Evolutionary conservation across 2,329 filamentous ascomycete genomes (phyloP), one percentile per base, ranked within the genome.

Genomic region (Macrophomina tecta): DNA sequence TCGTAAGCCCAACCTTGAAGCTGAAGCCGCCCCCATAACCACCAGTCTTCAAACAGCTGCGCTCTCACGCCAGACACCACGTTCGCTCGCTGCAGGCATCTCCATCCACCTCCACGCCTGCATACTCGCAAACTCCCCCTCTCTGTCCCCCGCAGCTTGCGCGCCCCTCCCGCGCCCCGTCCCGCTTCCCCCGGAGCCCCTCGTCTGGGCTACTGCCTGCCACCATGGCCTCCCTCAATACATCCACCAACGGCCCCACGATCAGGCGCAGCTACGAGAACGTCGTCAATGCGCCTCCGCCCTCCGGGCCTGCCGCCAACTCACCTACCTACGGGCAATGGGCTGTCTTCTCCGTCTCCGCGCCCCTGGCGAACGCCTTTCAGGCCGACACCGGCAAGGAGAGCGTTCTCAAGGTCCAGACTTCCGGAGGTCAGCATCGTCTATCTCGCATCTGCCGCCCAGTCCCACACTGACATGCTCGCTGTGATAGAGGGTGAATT

Each of bases 391-490:
- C 87, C 67, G 90, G 88, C 71, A 98, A 97, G 82, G 94, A 98
- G 82, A 98, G 94, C 79, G 88, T 97, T 1, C 83, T 99, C 72
- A 98, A 97, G 81, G 94, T 99, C 62, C 93, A 98, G 78, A 90
- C 86, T 76, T 96, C 92, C 58, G 94, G 94, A 83, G 91, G 92
- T 94, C 79, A 65, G 34, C 55, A 65, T 45, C 49, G 51, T 42
- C 30, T 51, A 51, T 45, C 36, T 32, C 61, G 63, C 68, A 30
- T 34, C 18, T n/a, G 46, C 38, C 16, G 18, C 8, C 56, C 38
- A n/a, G 60, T 30, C 18, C 30, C 51, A 66, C 64, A 70, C 75
- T 80, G 69, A 77, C 42, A 68, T 36, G 32, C 12, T 58, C 51
- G 42, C 52, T 16, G 60, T 61, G 48, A 23, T 76, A 95, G 94